Percentiles rank a stretch among this genome's conserved stretches.
These are phyloP conservation scores for Dovyalis caffra DNA, from an alignment of 345 rosid species.

Conservation along the genomic window DNA sequence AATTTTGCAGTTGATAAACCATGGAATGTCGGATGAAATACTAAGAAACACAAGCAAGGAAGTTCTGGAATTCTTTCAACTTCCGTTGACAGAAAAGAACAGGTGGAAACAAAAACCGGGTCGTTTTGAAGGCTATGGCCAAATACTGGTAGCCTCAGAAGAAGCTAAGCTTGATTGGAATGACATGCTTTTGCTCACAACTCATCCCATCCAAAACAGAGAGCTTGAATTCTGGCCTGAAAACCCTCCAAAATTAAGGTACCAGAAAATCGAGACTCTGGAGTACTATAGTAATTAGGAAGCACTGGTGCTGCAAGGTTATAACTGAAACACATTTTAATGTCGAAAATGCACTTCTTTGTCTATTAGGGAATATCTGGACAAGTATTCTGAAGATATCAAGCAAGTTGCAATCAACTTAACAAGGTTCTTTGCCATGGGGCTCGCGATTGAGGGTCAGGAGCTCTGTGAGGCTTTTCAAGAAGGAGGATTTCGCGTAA, in stretches of 20 bases:
- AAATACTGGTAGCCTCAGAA: slow-evolving; percentile 29
- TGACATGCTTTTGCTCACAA: slow-evolving; percentile 33
- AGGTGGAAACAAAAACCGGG: slow-evolving; percentile 26
- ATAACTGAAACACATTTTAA: too few species aligned
- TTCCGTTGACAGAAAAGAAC: slow-evolving; percentile 20
- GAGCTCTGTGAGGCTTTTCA: slow-evolving; percentile 19
- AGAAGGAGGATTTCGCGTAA: too few species aligned
- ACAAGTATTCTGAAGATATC: slow-evolving; percentile 19
- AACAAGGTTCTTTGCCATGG: slow-evolving; percentile 20
- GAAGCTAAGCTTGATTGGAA: slow-evolving; percentile 35
- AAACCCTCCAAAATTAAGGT: slow-evolving; percentile 23
- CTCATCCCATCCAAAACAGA: slow-evolving; percentile 26
- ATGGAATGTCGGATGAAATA: slow-evolving; percentile 7
- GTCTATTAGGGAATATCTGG: slow-evolving; percentile 19
- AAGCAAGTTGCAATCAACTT: slow-evolving; percentile 13
- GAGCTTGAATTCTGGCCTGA: slow-evolving; percentile 25
- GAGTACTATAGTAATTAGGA: too few species aligned
- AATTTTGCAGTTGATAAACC: slow-evolving; percentile 12
- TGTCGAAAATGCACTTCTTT: too few species aligned
- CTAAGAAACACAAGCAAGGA: slow-evolving; percentile 7
- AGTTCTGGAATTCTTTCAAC: slow-evolving; percentile 9
- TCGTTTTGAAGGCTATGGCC: slow-evolving; percentile 30
- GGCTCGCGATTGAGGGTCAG: slow-evolving; percentile 5
- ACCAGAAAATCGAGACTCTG: too few species aligned
- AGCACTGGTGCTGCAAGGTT: too few species aligned